A percentile compares a stretch with the other conserved stretches of the same genome.
Evolutionary conservation across 2,329 filamentous ascomycete genomes (phyloP).

Genomic region (Alternaria brassicae): DNA sequence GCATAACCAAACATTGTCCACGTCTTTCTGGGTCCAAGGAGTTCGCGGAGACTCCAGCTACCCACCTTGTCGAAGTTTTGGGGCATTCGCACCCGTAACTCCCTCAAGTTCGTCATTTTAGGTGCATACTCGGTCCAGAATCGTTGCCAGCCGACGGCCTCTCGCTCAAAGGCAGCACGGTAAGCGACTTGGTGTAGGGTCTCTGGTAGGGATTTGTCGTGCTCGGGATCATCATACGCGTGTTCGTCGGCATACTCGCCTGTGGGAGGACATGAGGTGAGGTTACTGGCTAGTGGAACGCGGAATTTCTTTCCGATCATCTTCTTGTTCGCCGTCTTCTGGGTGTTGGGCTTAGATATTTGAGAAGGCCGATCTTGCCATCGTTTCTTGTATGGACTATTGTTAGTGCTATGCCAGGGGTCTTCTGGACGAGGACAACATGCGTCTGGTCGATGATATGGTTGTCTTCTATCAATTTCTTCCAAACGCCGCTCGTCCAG

Average conservation of each 20-base stretch:
- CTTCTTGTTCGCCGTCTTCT: constrained; percentile 1
- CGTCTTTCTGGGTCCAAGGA: constrained; percentile 20
- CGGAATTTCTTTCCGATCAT: neutral
- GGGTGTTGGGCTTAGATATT: constrained; percentile 4
- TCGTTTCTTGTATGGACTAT: constrained; percentile 12
- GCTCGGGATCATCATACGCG: neutral
- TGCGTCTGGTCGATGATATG: constrained; percentile 3
- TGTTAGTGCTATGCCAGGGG: constrained; percentile 8
- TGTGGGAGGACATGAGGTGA: constrained; percentile 10
- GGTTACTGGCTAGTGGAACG: constrained; percentile 13
- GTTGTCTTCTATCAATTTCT: constrained; percentile 20
- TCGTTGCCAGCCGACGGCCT: constrained; percentile 35
- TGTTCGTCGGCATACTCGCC: constrained; percentile 20
- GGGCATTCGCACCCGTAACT: constrained; percentile 35
- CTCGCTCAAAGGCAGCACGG: constrained; percentile 27
- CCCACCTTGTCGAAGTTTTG: constrained; percentile 24
- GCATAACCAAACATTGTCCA: constrained; percentile 30
- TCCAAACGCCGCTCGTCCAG: constrained; percentile 17
- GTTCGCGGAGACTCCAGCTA: constrained; percentile 24
- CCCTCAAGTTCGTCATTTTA: constrained; percentile 19
- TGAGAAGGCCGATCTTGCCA: neutral
- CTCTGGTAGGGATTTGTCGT: constrained; percentile 5
- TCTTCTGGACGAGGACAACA: constrained; percentile 20
- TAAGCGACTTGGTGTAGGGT: constrained; percentile 22
- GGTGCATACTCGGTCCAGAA: constrained; percentile 34